Base-by-base conservation (phyloP, 805 yeast species). In the Metschnikowia matae region DNA sequence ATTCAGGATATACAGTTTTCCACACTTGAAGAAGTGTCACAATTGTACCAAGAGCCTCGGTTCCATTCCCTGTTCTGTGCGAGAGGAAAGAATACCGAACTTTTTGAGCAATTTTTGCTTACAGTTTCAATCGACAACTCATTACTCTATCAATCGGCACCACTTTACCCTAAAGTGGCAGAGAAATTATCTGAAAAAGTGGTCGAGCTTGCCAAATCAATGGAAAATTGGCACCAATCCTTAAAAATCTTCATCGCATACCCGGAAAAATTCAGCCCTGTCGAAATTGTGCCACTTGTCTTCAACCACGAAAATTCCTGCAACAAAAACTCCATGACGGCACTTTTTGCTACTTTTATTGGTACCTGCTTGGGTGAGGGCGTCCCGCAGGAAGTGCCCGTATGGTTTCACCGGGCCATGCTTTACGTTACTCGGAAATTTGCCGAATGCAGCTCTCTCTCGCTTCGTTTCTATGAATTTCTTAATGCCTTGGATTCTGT, bases 391-490 rank as follows among this genome's bases (percentile, higher is more conserved):
- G 65, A 63, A 1, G 61, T 73, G 20, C 62, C 55, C 17, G 57
- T 64, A 1, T 86, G 92, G 92, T 54, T 81, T 37, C 75, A 79
- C 53, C 80, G 83, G 54, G 71, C 83, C 6, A 69, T 79, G 52
- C 62, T 87, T 5, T 84, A 79, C 59, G 71, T 84, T 46, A 87
- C 91, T 7, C 84, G 81, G 55, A 72, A 77, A 52, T 73, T 85
- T 53, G 83, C 91, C 1, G 87, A 84, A 57, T 63, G 70, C 3
- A 44, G 51, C 1, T 44, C 44, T 3, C 52, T 68, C 26, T 64
- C 72, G 0, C 44, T 35, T 2, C 59, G 68, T 11, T 66, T 79
- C 49, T 62, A 66, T 32, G 46, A 50, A 0, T 62, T 83, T 49
- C 53, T 71, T 40, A 40, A 34, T 1, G 47, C 58, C 3, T 51